Conservation (phyloP, 768 basidiomycete species). For the Xerocomellus chrysenteron region DNA sequence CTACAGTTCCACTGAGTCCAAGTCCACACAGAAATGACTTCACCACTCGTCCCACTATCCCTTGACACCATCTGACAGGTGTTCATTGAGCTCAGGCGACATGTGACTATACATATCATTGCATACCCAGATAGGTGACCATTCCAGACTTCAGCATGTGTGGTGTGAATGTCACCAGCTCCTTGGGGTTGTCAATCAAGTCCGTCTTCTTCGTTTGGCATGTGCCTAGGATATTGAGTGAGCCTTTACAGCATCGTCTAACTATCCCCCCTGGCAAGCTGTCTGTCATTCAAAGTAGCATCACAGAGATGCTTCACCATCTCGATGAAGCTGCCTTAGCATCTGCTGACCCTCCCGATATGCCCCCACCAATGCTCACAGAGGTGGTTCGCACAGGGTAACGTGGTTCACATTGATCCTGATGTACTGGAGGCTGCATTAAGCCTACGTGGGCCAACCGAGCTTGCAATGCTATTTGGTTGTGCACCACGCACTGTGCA, state of each 20-base stretch:
- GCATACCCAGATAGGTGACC: neutral
- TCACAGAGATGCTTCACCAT: neutral
- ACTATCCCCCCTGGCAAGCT: neutral
- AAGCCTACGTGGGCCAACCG: neutral
- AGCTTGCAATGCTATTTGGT: neutral
- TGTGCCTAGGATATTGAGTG: neutral
- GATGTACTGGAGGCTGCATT: neutral
- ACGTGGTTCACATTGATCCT: neutral
- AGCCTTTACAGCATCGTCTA: neutral
- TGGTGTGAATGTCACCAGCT: neutral
- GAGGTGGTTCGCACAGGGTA: neutral
- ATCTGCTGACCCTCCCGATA: neutral
- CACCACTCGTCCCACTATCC: neutral
- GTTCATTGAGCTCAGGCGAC: neutral
- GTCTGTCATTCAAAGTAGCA: neutral
- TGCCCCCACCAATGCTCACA: neutral
- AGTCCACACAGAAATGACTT: neutral
- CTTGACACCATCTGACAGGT: neutral
- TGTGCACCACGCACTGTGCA: neutral
- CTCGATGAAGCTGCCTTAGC: neutral
- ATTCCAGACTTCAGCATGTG: neutral
- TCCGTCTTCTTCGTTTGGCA: neutral
- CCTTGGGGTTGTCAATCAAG: neutral
- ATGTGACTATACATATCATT: neutral
- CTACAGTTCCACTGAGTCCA: no score